Base-by-base conservation (phyloP, 2,329 filamentous ascomycete species). In the Fusarium odoratissimum region DNA sequence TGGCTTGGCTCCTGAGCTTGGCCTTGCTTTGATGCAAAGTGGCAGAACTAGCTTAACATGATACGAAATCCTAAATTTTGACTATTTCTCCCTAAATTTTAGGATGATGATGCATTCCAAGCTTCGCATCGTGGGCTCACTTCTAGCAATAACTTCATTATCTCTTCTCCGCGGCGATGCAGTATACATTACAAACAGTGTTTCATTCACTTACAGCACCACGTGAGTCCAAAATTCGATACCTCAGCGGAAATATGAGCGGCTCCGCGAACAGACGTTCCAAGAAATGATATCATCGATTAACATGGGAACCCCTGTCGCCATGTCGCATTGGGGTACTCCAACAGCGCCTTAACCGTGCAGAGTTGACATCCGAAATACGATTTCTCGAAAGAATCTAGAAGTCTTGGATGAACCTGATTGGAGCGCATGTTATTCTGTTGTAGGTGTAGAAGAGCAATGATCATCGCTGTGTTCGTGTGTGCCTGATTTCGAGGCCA, bases 401-500 rank as follows among this genome's bases (percentile, higher is more conserved):
- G 63, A 67, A 56, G 45, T 8, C 25, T 37, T 57, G 37, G n/a
- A 25, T 37, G 14, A 5, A 23, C 14, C 38, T 61, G 54, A 76
- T 76, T 76, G 75, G 75, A 73, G 75, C 75, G 75, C 75, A 75
- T 76, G 61, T 30, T 40, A 9, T 23, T 42, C 21, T 14, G 31
- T 16, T 55, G 25, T 23, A 33, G 23, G 19, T 71, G 37, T 8
- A 9, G 10, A 63, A 23, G 23, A 54, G 71, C 67, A 62, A 60
- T 64, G 69, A 76, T 76, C 71, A 42, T 54, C 55, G 51, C 44
- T 48, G 17, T 6, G 35, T 35, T 33, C 17, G 1, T 49, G 23
- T 33, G 62, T 59, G 30, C 46, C 46, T 51, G 30, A 46, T 56
- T n/a, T 31, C 31, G 21, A 38, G 33, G 31, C 44, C n/a, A 17